Conservation (phyloP, 2,329 filamentous ascomycete genomes). For the Ophiocordyceps camponoti-rufipedis region DNA sequence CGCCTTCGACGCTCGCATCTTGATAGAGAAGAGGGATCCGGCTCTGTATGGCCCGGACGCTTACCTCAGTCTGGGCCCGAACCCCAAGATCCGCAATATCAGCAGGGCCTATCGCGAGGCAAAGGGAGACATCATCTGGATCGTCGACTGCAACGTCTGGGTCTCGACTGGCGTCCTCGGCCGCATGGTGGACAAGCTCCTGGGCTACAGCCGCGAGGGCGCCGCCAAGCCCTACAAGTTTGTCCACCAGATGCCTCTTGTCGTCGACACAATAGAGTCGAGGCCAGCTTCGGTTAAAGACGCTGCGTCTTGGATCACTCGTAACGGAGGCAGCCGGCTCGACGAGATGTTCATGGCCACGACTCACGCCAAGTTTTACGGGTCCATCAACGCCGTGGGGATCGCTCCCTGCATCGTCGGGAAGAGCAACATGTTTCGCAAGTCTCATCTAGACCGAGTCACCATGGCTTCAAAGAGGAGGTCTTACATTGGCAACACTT, state of each 20-base stretch:
- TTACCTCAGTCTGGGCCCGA: conserved; percentile 56
- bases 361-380: conserved; percentile 92
- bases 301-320: conserved; percentile 12
- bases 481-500: too few relatives aligned
- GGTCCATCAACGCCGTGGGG: conserved; percentile 83
- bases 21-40: conserved; percentile 71
- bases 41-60: conserved; percentile 37
- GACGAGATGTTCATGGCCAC: conserved; percentile 94
- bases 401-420: conserved; percentile 88
- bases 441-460: conserved; percentile 67
- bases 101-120: conserved; percentile 84
- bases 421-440: conserved; percentile 97
- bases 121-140: conserved; percentile 77
- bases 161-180: conserved; percentile 60
- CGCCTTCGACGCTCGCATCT: conserved; percentile 48
- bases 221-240: conserved; percentile 57
- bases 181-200: conserved; percentile 76
- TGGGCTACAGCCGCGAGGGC: conserved; percentile 39
- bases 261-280: conserved; percentile 46
- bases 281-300: conserved; percentile 4
- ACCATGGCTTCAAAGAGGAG: conserved; percentile 23
- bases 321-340: conserved; percentile 55
- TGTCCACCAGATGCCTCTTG: conserved; percentile 82
- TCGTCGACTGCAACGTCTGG: conserved; percentile 96
- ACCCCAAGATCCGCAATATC: conserved; percentile 97